Conservation (phyloP, 352 stramenopile genomes). For the Phytopythium ostracodes region DNA sequence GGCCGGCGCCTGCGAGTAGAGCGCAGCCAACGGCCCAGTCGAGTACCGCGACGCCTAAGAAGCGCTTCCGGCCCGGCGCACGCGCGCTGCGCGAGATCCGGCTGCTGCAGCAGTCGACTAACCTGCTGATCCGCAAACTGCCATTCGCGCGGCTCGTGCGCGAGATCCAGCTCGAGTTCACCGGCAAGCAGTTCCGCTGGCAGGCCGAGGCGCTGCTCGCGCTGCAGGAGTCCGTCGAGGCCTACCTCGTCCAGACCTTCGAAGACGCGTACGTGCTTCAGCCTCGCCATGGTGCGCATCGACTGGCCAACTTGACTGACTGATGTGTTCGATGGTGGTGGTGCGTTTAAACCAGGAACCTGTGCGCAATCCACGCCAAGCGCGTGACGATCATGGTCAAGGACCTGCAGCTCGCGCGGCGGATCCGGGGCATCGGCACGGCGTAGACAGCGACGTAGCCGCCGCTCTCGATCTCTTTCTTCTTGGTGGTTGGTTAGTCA, state of each 20-base stretch:
- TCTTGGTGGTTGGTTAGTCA: background rate
- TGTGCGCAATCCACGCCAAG: conserved; percentile 96
- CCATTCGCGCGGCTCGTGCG: conserved; percentile 96
- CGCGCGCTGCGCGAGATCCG: conserved; percentile 95
- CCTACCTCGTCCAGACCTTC: conserved; percentile 95
- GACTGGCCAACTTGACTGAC: background rate
- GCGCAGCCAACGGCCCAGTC: background rate
- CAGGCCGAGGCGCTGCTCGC: conserved; percentile 91
- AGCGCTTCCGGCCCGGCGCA: conserved; percentile 65
- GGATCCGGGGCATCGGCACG: conserved; percentile 77
- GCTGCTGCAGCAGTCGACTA: conserved; percentile 93
- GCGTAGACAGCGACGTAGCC: background rate
- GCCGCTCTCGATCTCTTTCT: background rate
- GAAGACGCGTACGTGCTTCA: conserved; percentile 83
- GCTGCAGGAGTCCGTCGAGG: conserved; percentile 92
- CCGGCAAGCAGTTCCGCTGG: conserved; percentile 81
- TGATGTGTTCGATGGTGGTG: background rate
- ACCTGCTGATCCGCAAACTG: conserved; percentile 95
- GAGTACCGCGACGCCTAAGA: conserved; percentile 21
- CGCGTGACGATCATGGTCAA: conserved; percentile 95
- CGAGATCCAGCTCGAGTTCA: conserved; percentile 90
- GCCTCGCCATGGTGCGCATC: background rate
- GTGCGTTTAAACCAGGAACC: conserved; percentile 67
- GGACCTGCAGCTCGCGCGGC: conserved; percentile 92
- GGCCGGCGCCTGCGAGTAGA: background rate